Evolutionary conservation across 208 protist genomes (phyloP).

Genomic region (Perkinsela sp.): DNA sequence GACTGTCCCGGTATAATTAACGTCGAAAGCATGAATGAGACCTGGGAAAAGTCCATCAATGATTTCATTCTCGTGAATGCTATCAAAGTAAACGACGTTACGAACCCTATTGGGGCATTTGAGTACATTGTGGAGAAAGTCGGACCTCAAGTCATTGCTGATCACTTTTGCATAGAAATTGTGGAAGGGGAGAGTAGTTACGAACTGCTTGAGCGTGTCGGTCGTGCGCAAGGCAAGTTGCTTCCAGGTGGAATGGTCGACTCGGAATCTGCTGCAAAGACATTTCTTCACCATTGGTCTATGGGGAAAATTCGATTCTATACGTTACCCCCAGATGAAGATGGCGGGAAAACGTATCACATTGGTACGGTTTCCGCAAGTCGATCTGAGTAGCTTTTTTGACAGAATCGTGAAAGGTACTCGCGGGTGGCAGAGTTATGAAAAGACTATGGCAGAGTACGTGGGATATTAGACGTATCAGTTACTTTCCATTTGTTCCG

Average conservation of each 20-base stretch:
- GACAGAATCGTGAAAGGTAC: no score
- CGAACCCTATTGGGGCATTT: conserved; percentile 64
- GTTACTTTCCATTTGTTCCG: no score
- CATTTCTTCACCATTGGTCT: conserved; percentile 79
- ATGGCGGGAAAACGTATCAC: neutral
- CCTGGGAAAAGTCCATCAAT: conserved; percentile 21
- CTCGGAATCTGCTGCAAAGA: conserved; percentile 54
- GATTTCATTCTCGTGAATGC: conserved; percentile 79
- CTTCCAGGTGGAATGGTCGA: conserved; percentile 55
- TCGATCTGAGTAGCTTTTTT: no score
- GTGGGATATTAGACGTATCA: no score
- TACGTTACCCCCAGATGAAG: conserved; percentile 49
- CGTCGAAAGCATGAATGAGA: conserved; percentile 3
- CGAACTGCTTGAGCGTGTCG: conserved; percentile 48
- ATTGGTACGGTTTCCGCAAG: no score
- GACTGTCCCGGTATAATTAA: conserved; percentile 87
- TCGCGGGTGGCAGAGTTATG: no score
- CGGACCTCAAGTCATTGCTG: conserved; percentile 7
- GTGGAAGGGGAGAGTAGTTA: conserved; percentile 17
- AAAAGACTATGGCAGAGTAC: no score
- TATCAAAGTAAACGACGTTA: conserved; percentile 70
- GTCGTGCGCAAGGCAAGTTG: conserved; percentile 34
- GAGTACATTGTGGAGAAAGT: conserved; percentile 60
- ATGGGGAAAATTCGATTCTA: conserved; percentile 79
- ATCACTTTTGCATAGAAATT: conserved; percentile 19